These are phyloP conservation scores for thale cress (Arabidopsis thaliana) DNA, from an alignment of 345 rosid species.

Conservation along the genomic window DNA sequence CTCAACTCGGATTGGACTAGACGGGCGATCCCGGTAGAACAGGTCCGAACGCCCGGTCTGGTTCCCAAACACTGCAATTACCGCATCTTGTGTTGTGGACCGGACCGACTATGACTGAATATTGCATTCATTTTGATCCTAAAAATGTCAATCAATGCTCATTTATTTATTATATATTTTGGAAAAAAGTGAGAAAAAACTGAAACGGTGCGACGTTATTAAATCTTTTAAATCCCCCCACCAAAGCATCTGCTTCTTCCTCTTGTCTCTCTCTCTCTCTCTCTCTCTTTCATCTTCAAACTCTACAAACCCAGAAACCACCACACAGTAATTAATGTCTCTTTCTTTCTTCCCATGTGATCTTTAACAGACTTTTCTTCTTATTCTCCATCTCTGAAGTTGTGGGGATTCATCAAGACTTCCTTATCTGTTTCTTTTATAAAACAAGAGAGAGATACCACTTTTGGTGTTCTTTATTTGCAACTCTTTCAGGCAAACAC, in stretches of 20 bases:
- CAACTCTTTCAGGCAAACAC: constrained; percentile 36
- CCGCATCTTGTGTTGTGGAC: too few species aligned
- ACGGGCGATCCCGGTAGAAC: too few species aligned
- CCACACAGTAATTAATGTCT: constrained; percentile 28
- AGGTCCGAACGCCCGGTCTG: too few species aligned
- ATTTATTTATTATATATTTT: not conserved
- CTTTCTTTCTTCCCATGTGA: constrained; percentile 40
- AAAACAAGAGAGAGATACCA: constrained; percentile 14
- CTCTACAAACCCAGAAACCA: constrained; percentile 22
- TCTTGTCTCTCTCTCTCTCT: not conserved
- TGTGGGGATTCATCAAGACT: not conserved
- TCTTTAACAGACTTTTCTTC: constrained; percentile 36
- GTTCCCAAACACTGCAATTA: too few species aligned
- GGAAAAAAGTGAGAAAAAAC: not conserved
- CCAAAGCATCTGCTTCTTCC: constrained; percentile 7
- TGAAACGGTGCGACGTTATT: constrained; percentile 34
- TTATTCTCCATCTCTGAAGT: constrained; percentile 17
- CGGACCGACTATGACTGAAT: not conserved
- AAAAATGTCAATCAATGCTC: constrained; percentile 10
- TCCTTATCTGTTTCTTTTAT: constrained; percentile 15
- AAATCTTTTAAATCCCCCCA: constrained; percentile 28
- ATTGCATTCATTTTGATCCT: not conserved
- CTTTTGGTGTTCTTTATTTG: constrained; percentile 25
- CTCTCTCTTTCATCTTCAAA: not conserved
- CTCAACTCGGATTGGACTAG: too few species aligned